phyloP scores from a whole-genome alignment of 2,329 filamentous ascomycete genomes.

The Epichloe gansuensis region DNA sequence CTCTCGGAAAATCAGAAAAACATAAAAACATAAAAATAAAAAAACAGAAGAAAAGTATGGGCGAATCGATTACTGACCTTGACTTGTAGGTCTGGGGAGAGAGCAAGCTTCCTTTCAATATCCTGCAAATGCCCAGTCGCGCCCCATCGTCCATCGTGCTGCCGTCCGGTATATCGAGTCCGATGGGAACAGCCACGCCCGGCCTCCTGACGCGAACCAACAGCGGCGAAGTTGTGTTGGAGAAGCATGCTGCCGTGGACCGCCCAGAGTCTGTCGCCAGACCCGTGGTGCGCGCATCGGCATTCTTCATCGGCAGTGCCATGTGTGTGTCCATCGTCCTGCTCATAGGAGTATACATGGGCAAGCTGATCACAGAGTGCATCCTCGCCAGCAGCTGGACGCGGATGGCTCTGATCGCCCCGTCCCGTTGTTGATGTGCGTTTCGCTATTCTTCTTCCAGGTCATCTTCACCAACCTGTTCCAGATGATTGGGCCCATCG shows the following conservation, averaged over 20 bases:
- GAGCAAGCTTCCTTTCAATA: conserved; percentile 6
- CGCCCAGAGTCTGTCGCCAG: conserved; percentile 28
- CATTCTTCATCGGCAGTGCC: conserved; percentile 26
- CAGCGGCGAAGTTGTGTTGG: conserved; percentile 14
- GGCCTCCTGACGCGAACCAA: conserved; percentile 5
- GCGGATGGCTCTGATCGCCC: conserved; percentile 23
- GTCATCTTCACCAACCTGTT: conserved; percentile 26
- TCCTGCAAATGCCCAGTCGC: conserved; percentile 10
- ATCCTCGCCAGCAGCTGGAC: conserved; percentile 26
- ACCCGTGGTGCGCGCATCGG: conserved; percentile 24
- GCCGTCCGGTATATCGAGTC: conserved; percentile 9
- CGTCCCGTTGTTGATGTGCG: conserved; percentile 24
- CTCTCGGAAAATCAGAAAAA: too few species aligned
- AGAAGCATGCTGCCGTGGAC: conserved; percentile 14
- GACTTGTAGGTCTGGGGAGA: conserved; percentile 16
- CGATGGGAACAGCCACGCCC: conserved; percentile 10
- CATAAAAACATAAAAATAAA: too few species aligned
- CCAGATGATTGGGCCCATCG: conserved; percentile 38
- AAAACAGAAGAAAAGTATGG: background rate
- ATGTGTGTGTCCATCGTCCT: conserved; percentile 26
- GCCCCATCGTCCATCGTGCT: conserved; percentile 10
- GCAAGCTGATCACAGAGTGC: conserved; percentile 26
- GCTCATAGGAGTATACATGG: conserved; percentile 24
- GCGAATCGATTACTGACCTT: background rate
- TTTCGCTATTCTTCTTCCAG: conserved; percentile 31